Evolutionary conservation across 1,139 yeast species (phyloP), one percentile per base, ranked within the genome.

Genomic region (Diutina neorugosa): DNA sequence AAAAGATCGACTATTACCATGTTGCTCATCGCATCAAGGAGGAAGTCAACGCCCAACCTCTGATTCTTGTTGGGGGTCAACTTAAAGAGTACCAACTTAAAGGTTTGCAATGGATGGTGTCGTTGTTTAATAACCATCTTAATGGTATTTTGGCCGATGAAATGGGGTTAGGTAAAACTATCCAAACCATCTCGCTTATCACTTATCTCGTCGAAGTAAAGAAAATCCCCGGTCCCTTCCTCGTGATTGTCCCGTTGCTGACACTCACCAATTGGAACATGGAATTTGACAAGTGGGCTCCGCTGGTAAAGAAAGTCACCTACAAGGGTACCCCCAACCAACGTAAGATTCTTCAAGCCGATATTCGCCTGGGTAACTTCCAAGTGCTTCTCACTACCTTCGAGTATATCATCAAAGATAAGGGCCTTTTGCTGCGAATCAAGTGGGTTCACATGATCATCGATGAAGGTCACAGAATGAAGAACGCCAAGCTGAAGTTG

Each of bases 71-170:
- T 51, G 98, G 98, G 54, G 98, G 98, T 58, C 78, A 81, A 1
- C 75, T 93, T 64, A 93, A 93, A 67, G 98, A 93, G 63, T 93
- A 93, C 65, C 98, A 91, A 71, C 51, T 91, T 57, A 89, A 88
- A 68, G 98, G 98, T 65, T 74, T 91, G 56, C 96, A 93, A 67
- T 91, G 98, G 98, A 91, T 93, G 98, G 96, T 91, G 4, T 91
- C 98, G 0, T 75, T 93, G 56, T 91, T 79, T 67, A 93, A 93
- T 67, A 93, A 93, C 69, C 93, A 90, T 66, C 76, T 93, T 63
- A 91, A 93, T 66, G 98, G 98, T 73, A 91, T 91, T 57, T 72
- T 91, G 56, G 98, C 98, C 6, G 98, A 87, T 70, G 93, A 91
- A 68, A 87, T 87, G 96, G 96, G 96, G 59, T 73, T 87, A 52